phyloP scores from a whole-genome alignment of 176 grass and related monocot species.

The Aegilops longissima region DNA sequence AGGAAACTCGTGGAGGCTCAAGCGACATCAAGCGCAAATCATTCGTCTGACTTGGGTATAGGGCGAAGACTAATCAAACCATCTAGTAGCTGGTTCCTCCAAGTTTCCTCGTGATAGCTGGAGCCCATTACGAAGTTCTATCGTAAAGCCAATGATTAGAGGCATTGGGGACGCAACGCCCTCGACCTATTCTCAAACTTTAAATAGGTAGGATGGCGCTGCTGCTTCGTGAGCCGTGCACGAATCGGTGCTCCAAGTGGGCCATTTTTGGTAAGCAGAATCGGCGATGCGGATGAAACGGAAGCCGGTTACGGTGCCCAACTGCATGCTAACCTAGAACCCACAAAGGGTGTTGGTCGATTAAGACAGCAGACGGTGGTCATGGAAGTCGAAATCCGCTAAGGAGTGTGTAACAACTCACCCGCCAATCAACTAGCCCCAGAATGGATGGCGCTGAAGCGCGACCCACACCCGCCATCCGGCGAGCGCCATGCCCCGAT shows the following conservation, averaged over 20 bases:
- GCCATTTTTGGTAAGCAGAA: conserved; percentile 60
- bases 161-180: conserved; percentile 76
- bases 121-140: conserved; percentile 63
- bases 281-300: not conserved
- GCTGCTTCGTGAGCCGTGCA: conserved; percentile 26
- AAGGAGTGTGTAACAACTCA: conserved; percentile 82
- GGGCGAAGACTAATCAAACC: conserved; percentile 77
- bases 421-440: conserved; percentile 86
- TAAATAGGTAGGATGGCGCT: conserved; percentile 79
- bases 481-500: conserved; percentile 40
- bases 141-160: conserved; percentile 93
- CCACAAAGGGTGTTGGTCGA: conserved; percentile 62
- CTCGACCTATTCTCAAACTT: conserved; percentile 93
- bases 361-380: conserved; percentile 47
- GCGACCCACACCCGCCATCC: not conserved
- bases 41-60: conserved; percentile 79
- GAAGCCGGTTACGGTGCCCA: too few relatives aligned
- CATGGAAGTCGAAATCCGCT: too few relatives aligned
- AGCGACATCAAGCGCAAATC: conserved; percentile 56
- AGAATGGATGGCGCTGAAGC: conserved; percentile 59
- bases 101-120: conserved; percentile 62
- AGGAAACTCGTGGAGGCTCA: conserved; percentile 81
- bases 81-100: conserved; percentile 70
- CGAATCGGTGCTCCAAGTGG: conserved; percentile 41
- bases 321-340: too few relatives aligned